A percentile compares a stretch with the other conserved stretches of the same genome.
Evolutionary conservation across 805 yeast species (phyloP).

Genomic region (Wickerhamiella azymoides): DNA sequence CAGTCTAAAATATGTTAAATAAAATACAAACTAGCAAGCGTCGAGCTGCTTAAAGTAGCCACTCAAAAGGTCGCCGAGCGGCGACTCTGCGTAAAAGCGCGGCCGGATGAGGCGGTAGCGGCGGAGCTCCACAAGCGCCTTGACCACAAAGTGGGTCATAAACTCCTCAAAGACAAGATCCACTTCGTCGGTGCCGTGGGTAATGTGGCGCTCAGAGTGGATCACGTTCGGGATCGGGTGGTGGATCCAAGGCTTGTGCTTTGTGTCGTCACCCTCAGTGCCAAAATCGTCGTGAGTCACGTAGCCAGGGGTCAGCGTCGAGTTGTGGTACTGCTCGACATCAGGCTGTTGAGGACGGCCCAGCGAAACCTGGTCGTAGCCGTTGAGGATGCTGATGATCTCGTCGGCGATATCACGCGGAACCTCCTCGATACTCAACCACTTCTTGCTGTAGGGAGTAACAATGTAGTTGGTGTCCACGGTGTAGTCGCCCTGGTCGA

Average conservation of each 20-base stretch:
- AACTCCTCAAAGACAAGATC: conserved; percentile 75
- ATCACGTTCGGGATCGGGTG: conserved; percentile 71
- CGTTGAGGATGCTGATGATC: conserved; percentile 42
- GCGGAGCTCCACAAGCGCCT: conserved; percentile 30
- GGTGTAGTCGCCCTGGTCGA: conserved; percentile 73
- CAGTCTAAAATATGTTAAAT: too few species aligned
- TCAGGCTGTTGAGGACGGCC: background rate
- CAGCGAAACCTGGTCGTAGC: conserved; percentile 14
- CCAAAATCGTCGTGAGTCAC: conserved; percentile 80
- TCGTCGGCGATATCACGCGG: conserved; percentile 45
- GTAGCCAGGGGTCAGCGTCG: conserved; percentile 44
- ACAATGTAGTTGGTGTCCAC: conserved; percentile 64
- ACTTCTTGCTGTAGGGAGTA: conserved; percentile 69
- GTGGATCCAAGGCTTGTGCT: conserved; percentile 44
- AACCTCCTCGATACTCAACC: conserved; percentile 50
- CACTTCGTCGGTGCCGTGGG: conserved; percentile 27
- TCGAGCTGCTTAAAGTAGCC: background rate
- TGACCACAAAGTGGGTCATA: conserved; percentile 38
- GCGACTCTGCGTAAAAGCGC: background rate
- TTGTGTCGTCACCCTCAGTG: conserved; percentile 68
- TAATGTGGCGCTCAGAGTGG: conserved; percentile 29
- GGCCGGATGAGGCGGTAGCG: conserved; percentile 6
- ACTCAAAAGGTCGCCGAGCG: conserved; percentile 1
- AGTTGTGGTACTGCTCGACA: background rate
- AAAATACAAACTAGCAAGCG: background rate